Percentiles rank a stretch among this genome's conserved stretches.
These are phyloP conservation scores for Mucor circinelloides DNA, from an alignment of 371 early-diverging fungal genomes.

Conservation along the genomic window DNA sequence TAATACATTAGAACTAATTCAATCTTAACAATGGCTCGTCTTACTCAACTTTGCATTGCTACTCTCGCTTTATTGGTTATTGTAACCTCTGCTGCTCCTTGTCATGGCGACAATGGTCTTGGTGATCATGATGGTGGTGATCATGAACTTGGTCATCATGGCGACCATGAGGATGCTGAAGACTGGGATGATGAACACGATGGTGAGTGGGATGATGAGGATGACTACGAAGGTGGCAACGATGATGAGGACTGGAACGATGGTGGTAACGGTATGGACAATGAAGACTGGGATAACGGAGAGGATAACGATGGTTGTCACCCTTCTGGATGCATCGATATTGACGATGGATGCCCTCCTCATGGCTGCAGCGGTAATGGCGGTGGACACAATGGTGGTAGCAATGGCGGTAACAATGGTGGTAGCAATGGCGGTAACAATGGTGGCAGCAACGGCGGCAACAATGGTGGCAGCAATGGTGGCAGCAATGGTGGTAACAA, in stretches of 20 bases:
- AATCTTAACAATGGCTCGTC: conserved; percentile 19
- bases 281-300: background rate
- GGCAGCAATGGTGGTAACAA: background rate
- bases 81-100: conserved; percentile 20
- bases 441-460: background rate
- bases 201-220: background rate
- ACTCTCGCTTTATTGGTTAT: conserved; percentile 17
- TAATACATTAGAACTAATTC: background rate
- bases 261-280: background rate
- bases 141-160: background rate
- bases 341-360: background rate
- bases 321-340: background rate
- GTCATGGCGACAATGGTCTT: conserved; percentile 7
- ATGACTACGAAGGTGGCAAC: background rate
- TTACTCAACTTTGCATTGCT: conserved; percentile 20
- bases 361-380: background rate
- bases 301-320: background rate
- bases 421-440: background rate
- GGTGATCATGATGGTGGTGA: background rate
- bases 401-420: background rate
- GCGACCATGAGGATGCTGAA: background rate
- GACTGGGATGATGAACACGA: background rate
- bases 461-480: background rate
- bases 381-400: background rate
- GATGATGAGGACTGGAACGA: background rate